Evolutionary conservation across 257 asterid species (phyloP).

Genomic region (Agastache rugosa): DNA sequence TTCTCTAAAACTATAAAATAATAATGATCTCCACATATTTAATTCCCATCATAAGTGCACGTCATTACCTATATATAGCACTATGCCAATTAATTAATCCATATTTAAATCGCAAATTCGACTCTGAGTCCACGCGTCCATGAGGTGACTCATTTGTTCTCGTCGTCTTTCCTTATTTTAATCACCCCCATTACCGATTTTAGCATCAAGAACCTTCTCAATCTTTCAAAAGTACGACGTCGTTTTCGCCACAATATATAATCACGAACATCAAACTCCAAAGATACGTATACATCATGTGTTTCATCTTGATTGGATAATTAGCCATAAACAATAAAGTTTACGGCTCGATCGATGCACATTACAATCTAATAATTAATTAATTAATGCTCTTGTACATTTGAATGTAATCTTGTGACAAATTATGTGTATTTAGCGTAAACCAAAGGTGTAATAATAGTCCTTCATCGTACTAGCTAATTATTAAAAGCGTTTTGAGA

Average conservation of each 20-base stretch:
- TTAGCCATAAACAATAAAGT: not conserved
- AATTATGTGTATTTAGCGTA: too few relatives aligned
- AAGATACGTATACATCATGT: constrained; percentile 41
- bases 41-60: constrained; percentile 49
- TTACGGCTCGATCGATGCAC: constrained; percentile 28
- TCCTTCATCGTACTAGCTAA: constrained; percentile 31
- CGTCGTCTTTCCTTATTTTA: constrained; percentile 43
- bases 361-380: not conserved
- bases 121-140: constrained; percentile 55
- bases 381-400: not conserved
- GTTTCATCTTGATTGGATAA: constrained; percentile 47
- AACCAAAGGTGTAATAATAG: not conserved
- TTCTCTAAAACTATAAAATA: not conserved
- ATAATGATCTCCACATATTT: constrained; percentile 26
- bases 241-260: constrained; percentile 28
- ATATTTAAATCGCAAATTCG: constrained; percentile 36
- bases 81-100: constrained; percentile 38
- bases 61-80: constrained; percentile 68
- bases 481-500: constrained; percentile 13
- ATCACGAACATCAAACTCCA: constrained; percentile 13
- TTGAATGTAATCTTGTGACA: not conserved
- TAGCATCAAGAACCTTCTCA: constrained; percentile 64
- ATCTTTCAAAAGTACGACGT: constrained; percentile 30
- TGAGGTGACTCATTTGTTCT: constrained; percentile 42
- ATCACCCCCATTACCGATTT: constrained; percentile 48